phyloP scores from a whole-genome alignment of 2,329 filamentous ascomycete genomes.

The Colletotrichum phormii region DNA sequence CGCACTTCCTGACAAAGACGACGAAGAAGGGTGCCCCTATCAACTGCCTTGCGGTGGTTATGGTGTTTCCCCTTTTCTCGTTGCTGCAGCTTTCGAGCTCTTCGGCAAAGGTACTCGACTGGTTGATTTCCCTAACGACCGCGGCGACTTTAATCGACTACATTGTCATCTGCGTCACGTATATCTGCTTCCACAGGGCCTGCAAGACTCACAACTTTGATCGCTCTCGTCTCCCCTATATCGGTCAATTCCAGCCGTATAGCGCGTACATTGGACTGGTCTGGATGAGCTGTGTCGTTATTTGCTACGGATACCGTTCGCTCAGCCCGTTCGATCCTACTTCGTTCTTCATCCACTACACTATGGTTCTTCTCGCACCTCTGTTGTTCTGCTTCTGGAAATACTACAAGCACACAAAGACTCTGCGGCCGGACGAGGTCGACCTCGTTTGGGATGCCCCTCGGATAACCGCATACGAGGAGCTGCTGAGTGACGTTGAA shows the following conservation, averaged over 20 bases:
- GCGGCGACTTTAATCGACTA: constrained; percentile 44
- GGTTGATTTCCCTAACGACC: constrained; percentile 74
- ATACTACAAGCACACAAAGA: constrained; percentile 67
- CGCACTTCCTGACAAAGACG: constrained; percentile 43
- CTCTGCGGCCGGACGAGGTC: constrained; percentile 64
- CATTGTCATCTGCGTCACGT: constrained; percentile 56
- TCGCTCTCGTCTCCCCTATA: constrained; percentile 69
- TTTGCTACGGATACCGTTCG: constrained; percentile 70
- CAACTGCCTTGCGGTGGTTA: constrained; percentile 21
- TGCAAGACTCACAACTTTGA: constrained; percentile 64
- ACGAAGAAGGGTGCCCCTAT: constrained; percentile 47
- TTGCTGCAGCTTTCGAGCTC: constrained; percentile 43
- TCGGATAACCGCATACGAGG: constrained; percentile 68
- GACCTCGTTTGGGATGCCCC: constrained; percentile 71
- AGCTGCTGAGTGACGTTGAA: not conserved
- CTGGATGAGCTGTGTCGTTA: constrained; percentile 71
- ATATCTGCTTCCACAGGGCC: constrained; percentile 71
- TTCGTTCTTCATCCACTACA: constrained; percentile 72
- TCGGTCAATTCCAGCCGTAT: constrained; percentile 74
- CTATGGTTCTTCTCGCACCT: constrained; percentile 72
- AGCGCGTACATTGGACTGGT: constrained; percentile 67
- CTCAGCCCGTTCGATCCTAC: constrained; percentile 71
- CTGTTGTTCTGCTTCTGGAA: constrained; percentile 68
- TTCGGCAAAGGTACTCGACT: constrained; percentile 75
- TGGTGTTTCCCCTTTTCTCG: not conserved